Base-by-base conservation (phyloP, 805 yeast genomes). In the Hermanozyma aechmeae region DNA sequence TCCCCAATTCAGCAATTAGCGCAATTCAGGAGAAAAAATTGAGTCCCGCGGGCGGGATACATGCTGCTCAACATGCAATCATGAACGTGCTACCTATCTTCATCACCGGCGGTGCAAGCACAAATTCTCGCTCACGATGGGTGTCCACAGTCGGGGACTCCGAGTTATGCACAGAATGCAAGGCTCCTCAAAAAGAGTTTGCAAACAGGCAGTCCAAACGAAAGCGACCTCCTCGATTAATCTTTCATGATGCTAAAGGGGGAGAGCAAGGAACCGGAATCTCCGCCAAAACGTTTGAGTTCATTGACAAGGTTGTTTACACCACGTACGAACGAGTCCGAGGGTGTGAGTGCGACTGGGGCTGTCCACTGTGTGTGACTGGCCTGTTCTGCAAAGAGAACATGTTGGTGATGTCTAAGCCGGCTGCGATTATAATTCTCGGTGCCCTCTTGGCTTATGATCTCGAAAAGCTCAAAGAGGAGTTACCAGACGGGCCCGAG, bases 141-240 rank as follows among this genome's bases (percentile, higher is more conserved):
- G 38, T 40, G 8, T 50, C 59, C 1, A 48, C 32, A 22, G 37
- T 56, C 3, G 63, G 61, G 0, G 61, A 56, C 24, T 40, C 62
- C 2, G 98, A 92, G 42, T 67, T 92, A 10, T 72, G 71, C 25
- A 84, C 97, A 0, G 99, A 92, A 52, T 92, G 99, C 53, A 92
- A 92, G 46, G 96, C 97, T 0, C 96, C 98, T 0, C 95, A 86
- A 40, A 92, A 92, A 45, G 99, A 92, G 48, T 83, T 89, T 63
- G 83, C 95, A 1, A 67, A 68, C 27, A 56, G 85, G 16, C 81
- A 81, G 45, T 69, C 89, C 0, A 53, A 55, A 12, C 59, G 98
- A 23, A 72, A 70, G 32, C 58, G 99, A 24, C 97, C 97, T 0
- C 95, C 94, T 0, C 61, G 98, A 30, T 57, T 92, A 28, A 74